Base-by-base conservation (phyloP, 2,329 filamentous ascomycete species). In the Alternaria triticina region DNA sequence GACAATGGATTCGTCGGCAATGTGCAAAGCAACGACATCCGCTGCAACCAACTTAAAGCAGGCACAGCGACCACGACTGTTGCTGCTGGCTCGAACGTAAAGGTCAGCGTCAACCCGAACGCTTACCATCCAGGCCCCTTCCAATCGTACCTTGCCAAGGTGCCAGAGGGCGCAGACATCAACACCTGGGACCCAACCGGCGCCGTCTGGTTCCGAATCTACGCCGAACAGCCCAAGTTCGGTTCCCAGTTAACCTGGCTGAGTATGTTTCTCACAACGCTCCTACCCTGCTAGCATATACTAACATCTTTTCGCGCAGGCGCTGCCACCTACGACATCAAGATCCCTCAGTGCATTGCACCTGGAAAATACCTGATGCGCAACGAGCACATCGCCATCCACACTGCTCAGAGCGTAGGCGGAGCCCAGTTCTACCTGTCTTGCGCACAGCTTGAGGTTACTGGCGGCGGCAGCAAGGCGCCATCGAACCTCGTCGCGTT, bases 341-440 rank as follows among this genome's bases (percentile, higher is more conserved):
- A 74, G 1, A 79, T 85, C 50, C 83, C 83, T 3, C 74, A 70
- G 22, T 74, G 72, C 43, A 75, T 77, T 3, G 81, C 83, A 2
- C 69, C 75, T 2, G 83, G 83, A 22, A 76, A 84, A 62, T 84
- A 85, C 69, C 70, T 85, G 12, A 73, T 85, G 23, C 74, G 83
- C 6, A 76, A 81, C 49, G 83, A 85, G 71, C 83, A 85, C 58
- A 82, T 85, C 59, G 83, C 77, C 3, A 70, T 84, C 20, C 82
- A 83, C 65, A 75, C 77, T 49, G 82, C 79, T 2, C 62, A 70
- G 12, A 68, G 63, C 17, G 57, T 57, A 8, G 72, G 72, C 4
- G 79, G 79, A 15, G 79, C 79, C 1, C 79, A 85, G 70, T 83
- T 84, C 70, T 84, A 84, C 68, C 79, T 83, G 28, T 77, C 77